A percentile compares a stretch with the other conserved stretches of the same genome.
Conservation (phyloP, 1,284 basidiomycete genomes). For the Tilletia caries region DNA sequence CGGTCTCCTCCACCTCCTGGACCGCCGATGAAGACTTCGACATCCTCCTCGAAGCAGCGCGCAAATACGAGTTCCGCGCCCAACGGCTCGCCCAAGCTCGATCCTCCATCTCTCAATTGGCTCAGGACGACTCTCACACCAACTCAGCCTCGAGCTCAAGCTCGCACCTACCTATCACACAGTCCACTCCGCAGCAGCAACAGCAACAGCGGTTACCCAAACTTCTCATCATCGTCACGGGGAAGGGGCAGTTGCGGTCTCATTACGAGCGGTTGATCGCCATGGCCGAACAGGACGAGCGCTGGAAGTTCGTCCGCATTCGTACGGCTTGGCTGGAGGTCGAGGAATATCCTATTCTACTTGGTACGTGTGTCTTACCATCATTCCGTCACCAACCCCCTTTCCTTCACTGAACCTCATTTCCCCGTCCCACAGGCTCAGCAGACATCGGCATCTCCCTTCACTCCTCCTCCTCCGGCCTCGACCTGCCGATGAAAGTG, state of each 20-base stretch:
- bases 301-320: conserved; percentile 74
- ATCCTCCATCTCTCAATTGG: too few relatives aligned
- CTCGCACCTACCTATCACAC: neutral
- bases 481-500: conserved; percentile 98
- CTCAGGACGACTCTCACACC: neutral
- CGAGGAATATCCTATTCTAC: conserved; percentile 38
- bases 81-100: neutral
- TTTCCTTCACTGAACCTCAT: neutral
- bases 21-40: conserved; percentile 95
- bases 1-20: conserved; percentile 94
- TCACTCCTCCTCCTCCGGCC: conserved; percentile 81
- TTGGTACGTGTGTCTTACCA: conserved; percentile 15
- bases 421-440: conserved; percentile 62
- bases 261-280: conserved; percentile 69
- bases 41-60: conserved; percentile 60
- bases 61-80: conserved; percentile 66
- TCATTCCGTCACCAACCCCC: neutral
- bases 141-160: conserved; percentile 20
- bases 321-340: conserved; percentile 59
- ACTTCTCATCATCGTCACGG: conserved; percentile 76
- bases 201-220: conserved; percentile 27
- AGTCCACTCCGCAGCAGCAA: neutral
- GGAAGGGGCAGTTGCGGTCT: conserved; percentile 76
- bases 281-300: conserved; percentile 61
- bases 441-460: conserved; percentile 88